Evolutionary conservation across 495 filamentous ascomycete species (phyloP).

Genomic region (Mycothermus thermophilus): DNA sequence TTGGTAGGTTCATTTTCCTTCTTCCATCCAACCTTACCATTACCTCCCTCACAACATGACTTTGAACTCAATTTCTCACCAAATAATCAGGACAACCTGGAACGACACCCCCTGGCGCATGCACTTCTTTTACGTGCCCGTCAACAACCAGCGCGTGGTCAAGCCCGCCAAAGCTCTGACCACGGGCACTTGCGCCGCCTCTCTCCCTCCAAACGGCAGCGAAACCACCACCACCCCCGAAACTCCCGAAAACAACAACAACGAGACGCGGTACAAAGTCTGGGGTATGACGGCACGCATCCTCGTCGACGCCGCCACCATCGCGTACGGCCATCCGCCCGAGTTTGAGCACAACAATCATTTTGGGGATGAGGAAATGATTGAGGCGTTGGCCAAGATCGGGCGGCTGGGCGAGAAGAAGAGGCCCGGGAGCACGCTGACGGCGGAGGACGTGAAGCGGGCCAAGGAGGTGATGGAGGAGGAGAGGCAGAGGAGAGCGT

Average conservation of each 20-base stretch:
- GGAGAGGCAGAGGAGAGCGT: constrained; percentile 12
- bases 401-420: constrained; percentile 47
- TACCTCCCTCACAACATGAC: too few species aligned
- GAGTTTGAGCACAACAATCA: constrained; percentile 72
- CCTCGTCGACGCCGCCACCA: constrained; percentile 66
- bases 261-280: constrained; percentile 48
- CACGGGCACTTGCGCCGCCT: background rate
- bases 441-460: constrained; percentile 43
- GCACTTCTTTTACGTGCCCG: constrained; percentile 82
- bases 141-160: constrained; percentile 45
- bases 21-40: too few species aligned
- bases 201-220: background rate
- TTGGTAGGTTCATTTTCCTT: too few species aligned
- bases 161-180: constrained; percentile 28
- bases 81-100: too few species aligned
- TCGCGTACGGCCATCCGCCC: constrained; percentile 68
- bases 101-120: constrained; percentile 52
- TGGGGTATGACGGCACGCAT: constrained; percentile 90
- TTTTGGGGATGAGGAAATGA: constrained; percentile 69
- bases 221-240: background rate
- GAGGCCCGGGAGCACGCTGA: constrained; percentile 38
- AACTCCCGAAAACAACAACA: background rate
- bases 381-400: constrained; percentile 43
- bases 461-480: constrained; percentile 30
- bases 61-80: too few species aligned